Evolutionary conservation across 306 rosid species (phyloP), one percentile per base, ranked within the genome.

Genomic region (Vigna unguiculata): DNA sequence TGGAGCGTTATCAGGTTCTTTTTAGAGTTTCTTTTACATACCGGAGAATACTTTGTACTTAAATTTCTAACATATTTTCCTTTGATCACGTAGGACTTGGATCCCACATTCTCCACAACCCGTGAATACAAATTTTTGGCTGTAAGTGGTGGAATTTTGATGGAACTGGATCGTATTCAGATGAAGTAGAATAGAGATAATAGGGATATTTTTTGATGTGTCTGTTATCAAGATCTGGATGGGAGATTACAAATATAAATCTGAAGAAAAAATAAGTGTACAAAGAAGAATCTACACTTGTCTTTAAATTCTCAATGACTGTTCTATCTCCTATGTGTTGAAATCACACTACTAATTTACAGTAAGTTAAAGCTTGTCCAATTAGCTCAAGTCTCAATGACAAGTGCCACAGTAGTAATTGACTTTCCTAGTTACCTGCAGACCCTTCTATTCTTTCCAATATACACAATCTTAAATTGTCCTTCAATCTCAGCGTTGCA

Each of bases 1-100:
- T 96, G 81, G 99, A 96, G 87, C 88, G 82, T 65, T 96, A 92
- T 66, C 93, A 91, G 98, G 99, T 87, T 70, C 52, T 14, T 48
- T 60, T 20, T 25, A 11, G 45, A 60, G 54, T 65, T 67, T 68
- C 66, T 64, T 47, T 49, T 38, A 43, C 69, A 0, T 58, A 69
- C 43, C 36, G 45, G 67, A 17, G 78, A 28, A 30, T 72, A 60
- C 30, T 68, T 45, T 28, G 17, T 11, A 22, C 17, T 34, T 48
- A 59, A 47, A 49, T 22, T 46, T 60, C 14, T 72, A 40, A 55
- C 80, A 60, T 51, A 48, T 46, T 52, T 59, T 43, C 48, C 25
- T 21, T 84, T 60, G 38, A 59, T 84, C 71, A 28, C 62, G 60
- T 63, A 86, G 90, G 90, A 86, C 79, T 84, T 86, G 86, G 90